A percentile compares a stretch with the other conserved stretches of the same genome.
Conservation (phyloP, 2,329 filamentous ascomycete species). For the Colletotrichum abscissum region DNA sequence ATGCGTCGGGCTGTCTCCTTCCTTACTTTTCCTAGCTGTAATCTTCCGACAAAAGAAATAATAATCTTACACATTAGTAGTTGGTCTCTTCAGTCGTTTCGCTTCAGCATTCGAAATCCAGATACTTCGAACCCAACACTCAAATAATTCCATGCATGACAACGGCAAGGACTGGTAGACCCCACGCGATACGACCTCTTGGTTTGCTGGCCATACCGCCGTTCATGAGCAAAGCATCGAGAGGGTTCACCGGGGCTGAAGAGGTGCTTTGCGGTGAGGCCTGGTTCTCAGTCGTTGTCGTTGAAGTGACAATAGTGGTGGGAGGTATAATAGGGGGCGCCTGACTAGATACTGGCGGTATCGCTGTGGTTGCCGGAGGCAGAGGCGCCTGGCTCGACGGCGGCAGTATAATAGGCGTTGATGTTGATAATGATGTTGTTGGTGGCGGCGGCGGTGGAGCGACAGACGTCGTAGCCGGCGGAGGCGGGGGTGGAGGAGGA, state of each 20-base stretch:
- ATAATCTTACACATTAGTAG: conserved; percentile 30
- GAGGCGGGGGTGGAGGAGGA: neutral
- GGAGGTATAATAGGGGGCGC: neutral
- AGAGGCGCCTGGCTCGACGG: conserved; percentile 4
- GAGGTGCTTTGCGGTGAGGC: conserved; percentile 4
- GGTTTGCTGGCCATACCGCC: neutral
- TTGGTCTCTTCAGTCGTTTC: neutral
- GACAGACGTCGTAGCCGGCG: neutral
- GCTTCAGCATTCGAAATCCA: neutral
- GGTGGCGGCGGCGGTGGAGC: conserved; percentile 3
- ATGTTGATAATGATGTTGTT: neutral
- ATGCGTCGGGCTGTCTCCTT: neutral
- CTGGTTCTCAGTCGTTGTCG: neutral
- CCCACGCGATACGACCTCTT: neutral
- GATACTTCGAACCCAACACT: neutral
- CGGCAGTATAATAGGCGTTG: neutral
- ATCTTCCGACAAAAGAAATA: conserved; percentile 8
- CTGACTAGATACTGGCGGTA: neutral
- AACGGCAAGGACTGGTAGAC: neutral
- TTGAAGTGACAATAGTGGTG: neutral
- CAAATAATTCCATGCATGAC: neutral
- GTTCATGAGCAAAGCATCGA: conserved; percentile 28
- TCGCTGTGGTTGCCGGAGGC: neutral
- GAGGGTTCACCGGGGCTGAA: conserved; percentile 18
- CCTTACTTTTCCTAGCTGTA: neutral